These are phyloP conservation scores for Naganishia sp. DNA, from an alignment of 1,284 basidiomycete genomes.

Conservation along the genomic window DNA sequence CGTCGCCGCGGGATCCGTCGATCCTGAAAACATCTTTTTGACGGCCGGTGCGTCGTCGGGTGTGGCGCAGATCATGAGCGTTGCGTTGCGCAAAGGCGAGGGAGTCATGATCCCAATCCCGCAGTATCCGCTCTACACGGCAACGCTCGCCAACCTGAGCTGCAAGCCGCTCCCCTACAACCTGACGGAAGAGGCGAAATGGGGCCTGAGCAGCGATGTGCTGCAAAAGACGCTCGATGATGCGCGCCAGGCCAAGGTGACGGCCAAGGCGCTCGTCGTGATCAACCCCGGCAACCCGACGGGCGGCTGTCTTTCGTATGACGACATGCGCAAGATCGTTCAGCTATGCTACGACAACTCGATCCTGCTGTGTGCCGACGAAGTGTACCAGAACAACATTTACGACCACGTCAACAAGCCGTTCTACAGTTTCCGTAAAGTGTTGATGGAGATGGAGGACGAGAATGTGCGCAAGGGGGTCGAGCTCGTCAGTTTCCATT, in stretches of 20 bases:
- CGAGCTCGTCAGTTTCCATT: constrained; percentile 89
- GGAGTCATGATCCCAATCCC: constrained; percentile 81
- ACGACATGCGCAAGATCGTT: constrained; percentile 73
- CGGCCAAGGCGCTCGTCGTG: constrained; percentile 80
- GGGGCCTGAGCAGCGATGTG: constrained; percentile 77
- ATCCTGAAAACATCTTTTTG: constrained; percentile 87
- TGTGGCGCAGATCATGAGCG: constrained; percentile 75
- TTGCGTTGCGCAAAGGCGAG: constrained; percentile 48
- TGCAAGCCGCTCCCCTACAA: constrained; percentile 86
- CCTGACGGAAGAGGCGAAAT: constrained; percentile 77
- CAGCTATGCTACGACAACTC: constrained; percentile 77
- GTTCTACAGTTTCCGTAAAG: constrained; percentile 90
- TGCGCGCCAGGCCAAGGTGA: constrained; percentile 64
- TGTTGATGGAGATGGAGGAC: constrained; percentile 66
- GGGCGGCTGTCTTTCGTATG: constrained; percentile 72
- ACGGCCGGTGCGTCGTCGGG: constrained; percentile 92
- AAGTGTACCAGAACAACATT: constrained; percentile 92
- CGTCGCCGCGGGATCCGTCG: constrained; percentile 61
- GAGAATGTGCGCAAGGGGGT: constrained; percentile 57
- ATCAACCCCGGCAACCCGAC: constrained; percentile 98
- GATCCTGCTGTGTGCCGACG: constrained; percentile 89
- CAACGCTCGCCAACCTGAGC: constrained; percentile 80
- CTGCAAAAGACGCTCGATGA: constrained; percentile 70
- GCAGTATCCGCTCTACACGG: constrained; percentile 96
- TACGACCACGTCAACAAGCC: constrained; percentile 66